Evolutionary conservation across 208 protist species (phyloP), one percentile per base, ranked within the genome.

Genomic region (Wallacemonas collosoma): DNA sequence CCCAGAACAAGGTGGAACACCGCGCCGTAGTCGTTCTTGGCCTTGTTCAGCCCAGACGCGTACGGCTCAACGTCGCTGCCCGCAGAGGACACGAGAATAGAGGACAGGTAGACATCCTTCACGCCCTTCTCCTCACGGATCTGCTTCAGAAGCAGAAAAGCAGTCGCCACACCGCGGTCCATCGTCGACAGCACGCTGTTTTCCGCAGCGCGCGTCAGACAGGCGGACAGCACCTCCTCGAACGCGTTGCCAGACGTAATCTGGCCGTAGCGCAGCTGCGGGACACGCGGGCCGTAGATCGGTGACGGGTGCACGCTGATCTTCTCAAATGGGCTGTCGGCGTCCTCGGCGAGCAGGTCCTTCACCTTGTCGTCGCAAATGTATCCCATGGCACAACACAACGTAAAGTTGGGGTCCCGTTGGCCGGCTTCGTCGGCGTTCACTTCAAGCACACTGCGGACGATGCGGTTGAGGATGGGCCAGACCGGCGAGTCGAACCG

Each of bases 1-100:
- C 80, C 80, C 15, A 95, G 68, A 7, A 88, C 85, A 8, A 93
- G 79, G 77, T 95, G 87, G 70, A 95, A 89, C 1, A 93, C 72
- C 14, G 77, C 77, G 6, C 74, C 81, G 76, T 93, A 91, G 65
- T 81, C 75, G 60, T 85, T 89, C 48, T 72, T 77, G 0, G 73
- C 60, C 51, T 80, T 79, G 6, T 61, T 73, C 41, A 91, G 67
- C 38, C 79, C 85, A 5, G 77, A 77, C 67, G 81, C 72, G 71
- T 87, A 95, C 6, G 84, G 81, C 26, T 77, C 54, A 12, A 78
- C 75, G 75, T 91, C 86, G 61, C 77, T 81, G 35, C 86, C 87
- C 11, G 81, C 66, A 2, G 82, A 88, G 1, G 81, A 69, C 12
- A 95, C 83, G 15, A 91, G 57, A 38, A 95, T 64, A 5, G 90